Percentiles rank a stretch among this genome's conserved stretches.
Evolutionary conservation across 129 eudicot genomes (phyloP).

Genomic region (Logfia minima): DNA sequence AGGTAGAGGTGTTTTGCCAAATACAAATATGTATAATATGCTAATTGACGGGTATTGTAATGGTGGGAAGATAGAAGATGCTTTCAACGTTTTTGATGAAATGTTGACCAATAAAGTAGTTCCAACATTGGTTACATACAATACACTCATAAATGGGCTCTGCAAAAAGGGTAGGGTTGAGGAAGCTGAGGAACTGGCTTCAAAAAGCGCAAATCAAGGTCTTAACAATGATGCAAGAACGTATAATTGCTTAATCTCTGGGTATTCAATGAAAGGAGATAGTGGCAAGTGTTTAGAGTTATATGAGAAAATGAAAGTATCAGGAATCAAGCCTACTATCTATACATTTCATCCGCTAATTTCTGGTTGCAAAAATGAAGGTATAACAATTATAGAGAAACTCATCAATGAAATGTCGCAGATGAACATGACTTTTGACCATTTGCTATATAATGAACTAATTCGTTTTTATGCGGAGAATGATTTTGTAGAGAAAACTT

Average conservation of each 20-base stretch:
- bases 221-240: slow-evolving; percentile 19
- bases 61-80: slow-evolving; percentile 24
- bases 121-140: slow-evolving; percentile 33
- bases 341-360: slow-evolving; percentile 34
- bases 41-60: slow-evolving; percentile 28
- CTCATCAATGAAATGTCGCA: slow-evolving; percentile 29
- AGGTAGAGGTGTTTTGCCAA: slow-evolving; percentile 29
- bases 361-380: slow-evolving; percentile 22
- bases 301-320: slow-evolving; percentile 31
- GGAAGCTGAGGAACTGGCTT: slow-evolving; percentile 33
- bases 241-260: slow-evolving; percentile 32
- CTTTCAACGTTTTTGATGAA: slow-evolving; percentile 27
- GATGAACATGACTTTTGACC: slow-evolving; percentile 24
- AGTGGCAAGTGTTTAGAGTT: slow-evolving; percentile 29
- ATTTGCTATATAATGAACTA: slow-evolving; percentile 29
- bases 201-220: background rate
- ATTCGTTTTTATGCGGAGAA: slow-evolving; percentile 22
- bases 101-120: slow-evolving; percentile 24
- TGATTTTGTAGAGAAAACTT: slow-evolving; percentile 16
- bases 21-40: slow-evolving; percentile 24
- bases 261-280: slow-evolving; percentile 31
- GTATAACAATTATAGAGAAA: slow-evolving; percentile 19
- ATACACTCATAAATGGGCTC: slow-evolving; percentile 35
- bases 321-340: slow-evolving; percentile 29
- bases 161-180: slow-evolving; percentile 38